Evolutionary conservation across 257 asterid species (phyloP).

Genomic region (Primulina huaijiensis): DNA sequence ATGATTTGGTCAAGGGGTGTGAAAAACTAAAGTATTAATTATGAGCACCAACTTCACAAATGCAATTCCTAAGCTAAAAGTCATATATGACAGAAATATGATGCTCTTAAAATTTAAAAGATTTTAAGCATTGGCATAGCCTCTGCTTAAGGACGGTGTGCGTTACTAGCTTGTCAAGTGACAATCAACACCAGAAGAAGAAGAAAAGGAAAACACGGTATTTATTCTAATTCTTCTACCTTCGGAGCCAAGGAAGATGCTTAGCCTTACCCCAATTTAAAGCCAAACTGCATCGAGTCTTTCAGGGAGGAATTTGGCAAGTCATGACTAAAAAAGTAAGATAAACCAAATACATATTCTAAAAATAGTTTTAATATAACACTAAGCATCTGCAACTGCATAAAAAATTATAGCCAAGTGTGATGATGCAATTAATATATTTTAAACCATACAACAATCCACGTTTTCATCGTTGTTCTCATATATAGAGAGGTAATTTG

Average conservation of each 20-base stretch:
- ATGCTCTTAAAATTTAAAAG: not conserved
- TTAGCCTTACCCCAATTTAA: too few relatives aligned
- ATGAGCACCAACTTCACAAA: too few relatives aligned
- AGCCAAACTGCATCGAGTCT: too few relatives aligned
- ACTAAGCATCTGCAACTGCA: not conserved
- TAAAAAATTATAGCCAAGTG: not conserved
- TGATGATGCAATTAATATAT: not conserved
- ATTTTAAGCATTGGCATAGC: not conserved
- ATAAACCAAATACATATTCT: not conserved
- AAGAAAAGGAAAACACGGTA: too few relatives aligned
- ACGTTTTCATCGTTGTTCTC: too few relatives aligned
- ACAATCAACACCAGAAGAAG: not conserved
- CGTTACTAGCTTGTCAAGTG: not conserved
- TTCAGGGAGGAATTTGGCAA: not conserved
- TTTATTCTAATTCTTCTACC: too few relatives aligned
- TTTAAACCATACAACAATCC: not conserved
- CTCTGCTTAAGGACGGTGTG: not conserved
- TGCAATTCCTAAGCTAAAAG: too few relatives aligned
- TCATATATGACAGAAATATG: too few relatives aligned
- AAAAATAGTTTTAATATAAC: too few relatives aligned
- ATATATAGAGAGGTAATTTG: not conserved
- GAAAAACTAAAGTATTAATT: too few relatives aligned
- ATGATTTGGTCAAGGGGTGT: too few relatives aligned
- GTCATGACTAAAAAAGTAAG: not conserved
- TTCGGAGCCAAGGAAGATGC: not conserved